A percentile compares a stretch with the other conserved stretches of the same genome.
These are phyloP conservation scores for Violaceomyces palustris DNA, from an alignment of 1,284 basidiomycete genomes.

Conservation along the genomic window DNA sequence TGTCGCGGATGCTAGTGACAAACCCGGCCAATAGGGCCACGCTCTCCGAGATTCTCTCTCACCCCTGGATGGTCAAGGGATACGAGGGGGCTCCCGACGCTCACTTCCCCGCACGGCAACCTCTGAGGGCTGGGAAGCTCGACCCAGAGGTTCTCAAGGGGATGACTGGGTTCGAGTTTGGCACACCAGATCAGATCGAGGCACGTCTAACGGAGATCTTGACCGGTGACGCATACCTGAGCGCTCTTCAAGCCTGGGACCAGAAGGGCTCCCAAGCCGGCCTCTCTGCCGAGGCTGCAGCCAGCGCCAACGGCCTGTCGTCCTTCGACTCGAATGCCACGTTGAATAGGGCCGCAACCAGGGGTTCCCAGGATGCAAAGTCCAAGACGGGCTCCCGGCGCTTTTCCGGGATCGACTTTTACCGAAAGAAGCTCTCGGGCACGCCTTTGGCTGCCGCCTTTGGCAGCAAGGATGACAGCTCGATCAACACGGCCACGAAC, in stretches of 20 bases:
- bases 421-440: constrained; percentile 69
- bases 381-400: constrained; percentile 53
- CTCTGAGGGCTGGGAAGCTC: constrained; percentile 77
- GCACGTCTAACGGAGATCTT: constrained; percentile 68
- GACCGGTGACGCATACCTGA: constrained; percentile 70
- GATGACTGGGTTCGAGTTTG: constrained; percentile 97
- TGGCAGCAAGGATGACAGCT: constrained; percentile 27
- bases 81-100: constrained; percentile 73
- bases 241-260: constrained; percentile 73
- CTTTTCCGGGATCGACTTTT: constrained; percentile 93
- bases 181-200: constrained; percentile 78
- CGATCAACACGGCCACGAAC: constrained; percentile 10
- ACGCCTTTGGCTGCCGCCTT: constrained; percentile 31
- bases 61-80: constrained; percentile 92
- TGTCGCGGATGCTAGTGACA: constrained; percentile 93
- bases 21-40: constrained; percentile 80
- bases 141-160: constrained; percentile 78
- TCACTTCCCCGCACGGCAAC: constrained; percentile 81
- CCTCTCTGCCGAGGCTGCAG: constrained; percentile 16
- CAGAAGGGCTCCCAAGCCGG: constrained; percentile 49
- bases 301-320: constrained; percentile 52
- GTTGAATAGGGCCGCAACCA: constrained; percentile 17
- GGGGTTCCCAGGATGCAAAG: constrained; percentile 24
- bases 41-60: constrained; percentile 77
- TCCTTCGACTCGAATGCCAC: constrained; percentile 6